Conservation (phyloP, 176 grass and related monocot genomes). For the Zea mays region DNA sequence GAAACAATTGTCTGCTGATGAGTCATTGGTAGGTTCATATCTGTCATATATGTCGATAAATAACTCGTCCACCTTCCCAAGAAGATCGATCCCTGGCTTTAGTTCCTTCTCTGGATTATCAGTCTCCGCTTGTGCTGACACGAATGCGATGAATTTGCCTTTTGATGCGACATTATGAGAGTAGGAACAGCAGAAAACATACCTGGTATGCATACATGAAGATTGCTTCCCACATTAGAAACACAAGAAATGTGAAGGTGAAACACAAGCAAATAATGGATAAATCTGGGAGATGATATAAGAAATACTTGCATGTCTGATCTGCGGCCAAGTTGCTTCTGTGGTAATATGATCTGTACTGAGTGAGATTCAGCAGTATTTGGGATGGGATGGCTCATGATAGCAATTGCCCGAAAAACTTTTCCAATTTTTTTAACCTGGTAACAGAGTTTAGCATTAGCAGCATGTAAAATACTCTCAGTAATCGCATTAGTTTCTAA, state of each 20-base stretch:
- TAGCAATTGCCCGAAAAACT: conserved; percentile 86
- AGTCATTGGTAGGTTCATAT: conserved; percentile 73
- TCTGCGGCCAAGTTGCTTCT: conserved; percentile 88
- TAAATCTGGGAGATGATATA: conserved; percentile 4
- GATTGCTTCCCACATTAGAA: conserved; percentile 12
- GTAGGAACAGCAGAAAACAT: conserved; percentile 92
- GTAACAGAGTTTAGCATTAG: neutral
- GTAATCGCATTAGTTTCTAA: neutral
- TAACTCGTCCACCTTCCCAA: conserved; percentile 75
- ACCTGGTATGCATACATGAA: conserved; percentile 49
- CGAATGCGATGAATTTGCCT: conserved; percentile 88
- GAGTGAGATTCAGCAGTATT: conserved; percentile 88
- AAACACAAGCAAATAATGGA: neutral
- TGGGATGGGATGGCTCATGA: conserved; percentile 96
- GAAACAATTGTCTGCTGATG: conserved; percentile 80
- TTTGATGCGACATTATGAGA: conserved; percentile 92
- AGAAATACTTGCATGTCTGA: conserved; percentile 82
- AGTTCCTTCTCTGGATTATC: conserved; percentile 70
- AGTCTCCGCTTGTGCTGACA: conserved; percentile 87
- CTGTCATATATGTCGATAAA: conserved; percentile 83
- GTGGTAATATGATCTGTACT: conserved; percentile 89
- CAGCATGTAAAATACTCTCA: conserved; percentile 3
- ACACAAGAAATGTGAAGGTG: neutral
- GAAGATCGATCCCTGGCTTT: conserved; percentile 78
- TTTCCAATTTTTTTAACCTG: conserved; percentile 82